Evolutionary conservation across 2,329 filamentous ascomycete genomes (phyloP).

Genomic region (Nigrograna mackinnonii): DNA sequence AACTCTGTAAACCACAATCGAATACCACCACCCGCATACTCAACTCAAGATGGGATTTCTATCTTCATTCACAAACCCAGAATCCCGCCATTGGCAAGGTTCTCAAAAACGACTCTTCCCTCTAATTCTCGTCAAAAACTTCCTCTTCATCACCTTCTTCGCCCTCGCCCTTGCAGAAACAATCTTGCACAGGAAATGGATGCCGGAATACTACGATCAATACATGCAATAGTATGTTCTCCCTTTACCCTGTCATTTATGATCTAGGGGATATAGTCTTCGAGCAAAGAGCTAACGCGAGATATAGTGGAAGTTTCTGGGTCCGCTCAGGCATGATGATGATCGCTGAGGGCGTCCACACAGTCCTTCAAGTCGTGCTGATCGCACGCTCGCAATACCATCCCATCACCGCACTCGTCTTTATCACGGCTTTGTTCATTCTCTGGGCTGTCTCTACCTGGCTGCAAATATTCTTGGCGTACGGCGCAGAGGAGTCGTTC

Average conservation of each 20-base stretch:
- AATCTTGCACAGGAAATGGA: background rate
- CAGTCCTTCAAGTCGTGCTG: background rate
- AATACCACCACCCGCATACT: too few species aligned
- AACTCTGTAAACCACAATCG: too few species aligned
- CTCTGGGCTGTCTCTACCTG: background rate
- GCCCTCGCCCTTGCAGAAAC: background rate
- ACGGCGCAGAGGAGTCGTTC: background rate
- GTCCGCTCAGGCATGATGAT: too few species aligned
- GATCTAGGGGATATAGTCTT: background rate
- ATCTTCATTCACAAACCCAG: too few species aligned
- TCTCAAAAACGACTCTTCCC: background rate
- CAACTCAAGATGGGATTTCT: too few species aligned
- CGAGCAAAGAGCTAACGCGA: too few species aligned
- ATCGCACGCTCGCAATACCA: background rate
- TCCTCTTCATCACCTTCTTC: background rate
- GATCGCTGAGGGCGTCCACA: too few species aligned
- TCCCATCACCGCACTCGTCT: background rate
- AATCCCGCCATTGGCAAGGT: background rate
- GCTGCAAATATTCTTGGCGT: background rate
- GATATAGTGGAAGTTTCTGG: too few species aligned
- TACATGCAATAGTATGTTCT: background rate
- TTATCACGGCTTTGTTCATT: background rate
- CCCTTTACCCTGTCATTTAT: background rate
- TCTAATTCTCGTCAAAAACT: background rate
- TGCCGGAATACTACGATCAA: background rate